Evolutionary conservation across 2,329 filamentous ascomycete species (phyloP), one percentile per base, ranked within the genome.

Genomic region (Endothia cerciana): DNA sequence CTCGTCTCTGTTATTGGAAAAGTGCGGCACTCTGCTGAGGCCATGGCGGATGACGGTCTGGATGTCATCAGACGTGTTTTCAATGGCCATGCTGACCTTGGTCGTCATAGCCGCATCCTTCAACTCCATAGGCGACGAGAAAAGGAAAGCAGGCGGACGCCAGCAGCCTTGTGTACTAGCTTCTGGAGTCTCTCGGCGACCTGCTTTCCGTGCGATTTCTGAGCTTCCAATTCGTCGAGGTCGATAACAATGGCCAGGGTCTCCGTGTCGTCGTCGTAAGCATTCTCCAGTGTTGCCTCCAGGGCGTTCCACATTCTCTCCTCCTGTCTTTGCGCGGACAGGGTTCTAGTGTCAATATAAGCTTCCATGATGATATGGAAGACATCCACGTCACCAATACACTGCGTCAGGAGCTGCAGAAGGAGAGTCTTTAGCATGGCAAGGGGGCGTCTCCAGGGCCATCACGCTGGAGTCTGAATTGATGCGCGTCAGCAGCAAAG

Each of bases 151-250:
- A 60, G 57, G 28, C 57, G 57, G 28, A 60, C 22, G 25, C 57
- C 57, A 13, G 57, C 2, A n/a, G 57, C 30, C 41, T 33, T 60
- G 57, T 47, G 13, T 2, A n/a, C 41, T 22, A 60, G 41, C 17
- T 45, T 60, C 57, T 45, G 57, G 30, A 60, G 28, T n/a, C 57
- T 60, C 38, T 60, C 40, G 17, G 41, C 57, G 25, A 60, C 38
- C 25, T 47, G 15, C 57, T 36, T 60, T 1, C 57, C 57, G 2
- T n/a, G 57, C 10, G 57, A 11, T 25, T 60, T 60, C 10, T 47
- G 57, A 11, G 57, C 57, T 47, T 60, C 57, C 7, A 47, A 4
- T 11, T 60, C 57, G 11, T 60, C 57, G 28, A 60, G 57, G 41
- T 60, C 57, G 25, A 60, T 13, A 22, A 60, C 25, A n/a, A 60